Base-by-base conservation (phyloP, 768 basidiomycete species). In the Hygrocybe coccinea region DNA sequence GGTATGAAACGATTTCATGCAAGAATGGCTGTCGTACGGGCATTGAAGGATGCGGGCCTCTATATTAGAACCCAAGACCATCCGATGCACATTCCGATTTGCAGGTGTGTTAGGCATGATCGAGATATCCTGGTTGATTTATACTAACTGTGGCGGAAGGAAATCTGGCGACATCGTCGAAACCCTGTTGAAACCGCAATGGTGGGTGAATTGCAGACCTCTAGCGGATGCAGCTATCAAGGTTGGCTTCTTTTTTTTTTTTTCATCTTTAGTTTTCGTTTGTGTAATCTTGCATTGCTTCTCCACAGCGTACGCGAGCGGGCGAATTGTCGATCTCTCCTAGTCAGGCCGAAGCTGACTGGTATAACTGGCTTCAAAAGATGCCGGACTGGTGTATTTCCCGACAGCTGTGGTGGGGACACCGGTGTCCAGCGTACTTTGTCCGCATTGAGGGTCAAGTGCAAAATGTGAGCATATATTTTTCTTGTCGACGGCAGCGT, bases 341-440 rank as follows among this genome's bases (percentile, higher is more conserved):
- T 2, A 89, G 89, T 62, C 78, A 81, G 49, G 94, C 89, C 9
- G 95, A 97, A 65, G 83, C 80, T 41, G 95, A 99, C 37, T 98
- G 94, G 94, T 94, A 89, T 68, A 81, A 91, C 56, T 98, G 97
- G 95, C 74, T 98, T 35, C 91, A 93, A 60, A 83, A 81, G 60
- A 92, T 97, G 58, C 92, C 97, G 71, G 97, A 98, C 67, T 99
- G 97, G 97, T 99, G 97, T 74, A 87, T 98, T 64, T 98, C 97
- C 2, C 89, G 97, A 52, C 97, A 99, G 67, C 79, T 98, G n/a
- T 99, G 97, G 97, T 98, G 95, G 95, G 95, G 97, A 25, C 95
- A 98, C 67, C 84, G 95, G 54, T 88, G 86, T 67, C 97, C 97
- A 2, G 97, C 94, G 0, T 98, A 97, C 74, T 88, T 93, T 57